Base-by-base conservation (phyloP, 345 rosid species). In the Salix arbutifolia region DNA sequence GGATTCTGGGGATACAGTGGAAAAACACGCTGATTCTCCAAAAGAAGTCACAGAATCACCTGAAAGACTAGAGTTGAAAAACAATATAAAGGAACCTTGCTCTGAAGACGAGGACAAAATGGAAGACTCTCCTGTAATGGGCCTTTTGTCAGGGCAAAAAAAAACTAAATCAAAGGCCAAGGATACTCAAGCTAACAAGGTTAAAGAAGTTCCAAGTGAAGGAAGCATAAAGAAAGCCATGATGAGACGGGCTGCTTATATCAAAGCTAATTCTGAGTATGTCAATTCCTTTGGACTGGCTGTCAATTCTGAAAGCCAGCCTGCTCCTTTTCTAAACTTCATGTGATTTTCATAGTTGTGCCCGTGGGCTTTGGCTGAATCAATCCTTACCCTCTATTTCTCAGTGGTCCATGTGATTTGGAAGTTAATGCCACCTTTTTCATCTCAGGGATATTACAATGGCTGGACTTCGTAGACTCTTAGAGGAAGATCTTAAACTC, bases 401-500 rank as follows among this genome's bases (percentile, higher is more conserved):
- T 23, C 17, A 21, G 52, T 44, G 58, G 21, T 25, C 31, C 21
- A n/a, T 52, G 26, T 68, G 66, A 56, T 58, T 67, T 66, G 71
- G 58, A 75, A 68, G 42, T 40, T 48, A 25, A 31, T 73, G 21
- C 50, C 56, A n/a, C 72, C 74, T 81, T 58, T 56, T 78, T 69
- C 17, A 66, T 81, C 71, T 70, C 86, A 95, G 97, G 70, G 69
- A 83, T 76, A 78, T 93, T 76, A 89, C 98, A 23, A 86, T 96
- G 97, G 91, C 87, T 66, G 89, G 88, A 75, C 90, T 90, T 74
- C 96, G 97, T 76, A 86, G 98, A 38, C 88, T 90, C 70, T 80
- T 93, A 83, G 99, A 96, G 87, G 85, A 86, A 82, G 99, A 96
- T 86, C 93, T 96, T 80, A 76, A 85, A 69, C 86, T 93, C 52